Percentiles rank a stretch among this genome's conserved stretches.
Conservation (phyloP, 306 rosid genomes). For the Aeschynomene evenia region DNA sequence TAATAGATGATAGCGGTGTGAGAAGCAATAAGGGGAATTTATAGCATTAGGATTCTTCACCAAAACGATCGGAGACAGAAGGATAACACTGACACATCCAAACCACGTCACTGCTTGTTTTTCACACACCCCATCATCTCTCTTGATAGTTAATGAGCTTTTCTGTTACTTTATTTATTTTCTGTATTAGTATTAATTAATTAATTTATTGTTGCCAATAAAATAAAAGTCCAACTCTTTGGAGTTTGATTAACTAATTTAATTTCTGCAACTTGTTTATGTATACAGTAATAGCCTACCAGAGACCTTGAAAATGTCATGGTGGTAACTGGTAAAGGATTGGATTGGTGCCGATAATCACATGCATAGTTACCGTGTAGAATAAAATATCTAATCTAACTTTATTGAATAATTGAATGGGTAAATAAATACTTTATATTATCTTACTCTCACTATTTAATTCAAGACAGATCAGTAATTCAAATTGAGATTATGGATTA, state of each 20-base stretch:
- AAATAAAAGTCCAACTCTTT: too few relatives aligned
- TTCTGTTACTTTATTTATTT: too few relatives aligned
- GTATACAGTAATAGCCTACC: not conserved
- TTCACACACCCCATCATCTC: not conserved
- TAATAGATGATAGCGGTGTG: not conserved
- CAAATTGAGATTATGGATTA: not conserved
- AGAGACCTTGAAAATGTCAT: not conserved
- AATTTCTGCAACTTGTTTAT: too few relatives aligned
- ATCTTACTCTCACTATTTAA: not conserved
- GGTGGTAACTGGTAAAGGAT: too few relatives aligned
- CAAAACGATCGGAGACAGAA: conserved; percentile 29
- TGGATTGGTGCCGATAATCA: too few relatives aligned
- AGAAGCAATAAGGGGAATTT: conserved; percentile 14
- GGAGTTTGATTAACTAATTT: too few relatives aligned
- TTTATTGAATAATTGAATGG: not conserved
- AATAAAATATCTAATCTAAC: not conserved
- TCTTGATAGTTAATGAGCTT: too few relatives aligned
- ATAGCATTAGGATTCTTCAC: conserved; percentile 11
- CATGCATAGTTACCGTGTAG: not conserved
- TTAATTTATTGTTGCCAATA: too few relatives aligned
- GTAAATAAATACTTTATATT: too few relatives aligned
- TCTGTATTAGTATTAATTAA: too few relatives aligned
- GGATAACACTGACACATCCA: conserved; percentile 34
- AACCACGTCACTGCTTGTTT: conserved; percentile 25
- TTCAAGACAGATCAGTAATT: not conserved